phyloP scores from a whole-genome alignment of 2,329 filamentous ascomycete species.

The Monilinia laxa region DNA sequence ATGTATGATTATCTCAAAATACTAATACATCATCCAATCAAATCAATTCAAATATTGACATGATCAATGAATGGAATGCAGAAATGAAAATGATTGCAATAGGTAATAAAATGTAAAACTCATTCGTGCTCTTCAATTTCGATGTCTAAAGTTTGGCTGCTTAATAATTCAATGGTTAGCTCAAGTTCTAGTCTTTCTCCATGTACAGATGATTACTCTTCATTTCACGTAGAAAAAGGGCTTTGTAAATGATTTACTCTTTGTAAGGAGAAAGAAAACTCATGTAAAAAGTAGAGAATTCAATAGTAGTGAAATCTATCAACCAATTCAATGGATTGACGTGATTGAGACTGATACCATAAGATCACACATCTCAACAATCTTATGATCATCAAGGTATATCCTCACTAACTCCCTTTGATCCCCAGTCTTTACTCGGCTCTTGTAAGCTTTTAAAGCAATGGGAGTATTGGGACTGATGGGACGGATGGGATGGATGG shows the following conservation, averaged over 20 bases:
- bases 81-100: not conserved
- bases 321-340: no score
- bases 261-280: no score
- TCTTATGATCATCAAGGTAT: not conserved
- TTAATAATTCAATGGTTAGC: not conserved
- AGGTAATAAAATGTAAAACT: not conserved
- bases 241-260: no score
- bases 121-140: slow-evolving; percentile 2
- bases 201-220: no score
- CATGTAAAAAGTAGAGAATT: no score
- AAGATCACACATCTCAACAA: slow-evolving; percentile 7
- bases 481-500: not conserved
- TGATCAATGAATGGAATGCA: not conserved
- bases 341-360: not conserved
- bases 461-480: slow-evolving; percentile 1
- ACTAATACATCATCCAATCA: not conserved
- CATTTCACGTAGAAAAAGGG: no score
- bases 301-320: no score
- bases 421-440: slow-evolving; percentile 12
- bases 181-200: no score
- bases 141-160: not conserved
- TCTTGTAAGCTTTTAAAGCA: slow-evolving; percentile 13
- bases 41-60: no score
- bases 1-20: no score
- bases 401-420: not conserved